These are phyloP conservation scores for Fonsecaea pugnacius DNA, from an alignment of 2,329 filamentous ascomycete genomes.

Conservation along the genomic window DNA sequence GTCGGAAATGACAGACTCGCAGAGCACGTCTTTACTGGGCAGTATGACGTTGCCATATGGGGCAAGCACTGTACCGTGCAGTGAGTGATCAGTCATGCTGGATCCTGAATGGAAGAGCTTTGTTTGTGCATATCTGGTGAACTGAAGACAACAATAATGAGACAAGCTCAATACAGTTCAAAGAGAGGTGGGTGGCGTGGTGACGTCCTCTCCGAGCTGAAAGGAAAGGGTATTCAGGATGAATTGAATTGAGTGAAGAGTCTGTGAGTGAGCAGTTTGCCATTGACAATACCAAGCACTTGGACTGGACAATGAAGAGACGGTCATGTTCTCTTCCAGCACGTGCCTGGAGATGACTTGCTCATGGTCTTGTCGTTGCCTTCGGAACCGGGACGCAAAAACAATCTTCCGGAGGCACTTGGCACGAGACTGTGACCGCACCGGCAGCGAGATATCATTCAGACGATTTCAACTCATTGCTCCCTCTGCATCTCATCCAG, in stretches of 20 bases:
- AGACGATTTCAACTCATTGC: slow-evolving; percentile 1
- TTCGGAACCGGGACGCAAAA: slow-evolving; percentile 3
- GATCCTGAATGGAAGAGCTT: not conserved
- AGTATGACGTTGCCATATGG: not conserved
- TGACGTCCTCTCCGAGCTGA: not conserved
- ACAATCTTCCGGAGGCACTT: slow-evolving; percentile 12
- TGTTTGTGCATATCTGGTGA: not conserved
- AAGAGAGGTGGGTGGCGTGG: not conserved
- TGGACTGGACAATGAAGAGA: not conserved
- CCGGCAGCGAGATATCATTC: slow-evolving; percentile 12
- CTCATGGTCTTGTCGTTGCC: not conserved
- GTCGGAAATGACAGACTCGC: not conserved
- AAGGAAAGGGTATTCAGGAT: not conserved
- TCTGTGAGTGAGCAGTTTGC: slow-evolving; percentile 2
- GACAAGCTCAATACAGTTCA: not conserved
- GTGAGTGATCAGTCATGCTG: not conserved
- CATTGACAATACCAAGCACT: not conserved
- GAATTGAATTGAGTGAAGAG: not conserved
- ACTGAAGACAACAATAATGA: not conserved
- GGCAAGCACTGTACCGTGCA: not conserved
- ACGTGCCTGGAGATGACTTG: not conserved
- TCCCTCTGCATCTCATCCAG: not conserved
- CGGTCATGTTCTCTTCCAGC: not conserved
- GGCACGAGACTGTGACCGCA: slow-evolving; percentile 1
- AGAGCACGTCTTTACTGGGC: not conserved